Conservation (phyloP, 2,329 filamentous ascomycete genomes). For the Chaetomium sp. region DNA sequence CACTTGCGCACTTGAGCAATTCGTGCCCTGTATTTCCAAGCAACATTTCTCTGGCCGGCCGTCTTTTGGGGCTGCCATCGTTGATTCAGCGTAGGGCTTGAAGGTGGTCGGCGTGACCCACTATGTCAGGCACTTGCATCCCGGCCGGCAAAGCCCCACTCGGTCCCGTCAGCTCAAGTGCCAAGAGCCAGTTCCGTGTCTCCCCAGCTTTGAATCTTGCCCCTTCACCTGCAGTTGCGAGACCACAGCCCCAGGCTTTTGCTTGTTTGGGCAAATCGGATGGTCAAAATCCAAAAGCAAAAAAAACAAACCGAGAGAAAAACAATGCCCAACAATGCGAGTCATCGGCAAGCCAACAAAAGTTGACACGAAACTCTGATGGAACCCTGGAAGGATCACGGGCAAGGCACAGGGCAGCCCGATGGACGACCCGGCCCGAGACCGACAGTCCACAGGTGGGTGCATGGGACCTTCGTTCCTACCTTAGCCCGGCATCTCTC, state of each 20-base stretch:
- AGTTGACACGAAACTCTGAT: conserved; percentile 21
- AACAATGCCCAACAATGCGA: conserved; percentile 17
- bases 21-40: conserved; percentile 5
- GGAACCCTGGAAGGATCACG: conserved; percentile 1
- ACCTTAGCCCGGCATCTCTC: no score
- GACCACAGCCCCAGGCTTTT: background rate
- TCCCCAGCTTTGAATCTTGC: background rate
- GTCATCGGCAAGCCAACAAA: conserved; percentile 15
- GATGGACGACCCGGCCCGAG: conserved; percentile 9
- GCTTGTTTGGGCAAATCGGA: background rate
- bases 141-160: conserved; percentile 9
- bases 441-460: background rate
- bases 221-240: background rate
- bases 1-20: background rate
- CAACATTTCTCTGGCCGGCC: background rate
- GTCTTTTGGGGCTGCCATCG: conserved; percentile 8
- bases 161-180: background rate
- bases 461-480: background rate
- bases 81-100: conserved; percentile 16
- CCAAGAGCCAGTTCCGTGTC: conserved; percentile 10
- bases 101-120: conserved; percentile 14
- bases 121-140: background rate
- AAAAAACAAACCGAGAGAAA: background rate
- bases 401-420: conserved; percentile 9
- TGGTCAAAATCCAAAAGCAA: background rate